A percentile compares a stretch with the other conserved stretches of the same genome.
Evolutionary conservation across 2,329 filamentous ascomycete species (phyloP).

Genomic region (Capronia coronata): DNA sequence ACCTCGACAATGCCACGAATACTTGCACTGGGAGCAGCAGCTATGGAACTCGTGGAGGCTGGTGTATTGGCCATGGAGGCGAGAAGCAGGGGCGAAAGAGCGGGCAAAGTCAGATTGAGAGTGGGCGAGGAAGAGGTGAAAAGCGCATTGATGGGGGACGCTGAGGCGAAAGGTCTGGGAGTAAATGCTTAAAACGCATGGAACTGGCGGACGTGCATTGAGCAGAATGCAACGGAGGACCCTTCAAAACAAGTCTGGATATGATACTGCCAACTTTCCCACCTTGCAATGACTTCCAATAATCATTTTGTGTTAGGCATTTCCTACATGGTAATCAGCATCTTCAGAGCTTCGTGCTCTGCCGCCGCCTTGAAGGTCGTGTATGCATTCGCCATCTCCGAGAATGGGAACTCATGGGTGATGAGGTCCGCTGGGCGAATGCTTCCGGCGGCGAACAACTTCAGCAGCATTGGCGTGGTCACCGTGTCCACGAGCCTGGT

Average conservation of each 20-base stretch:
- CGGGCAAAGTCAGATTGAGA: slow-evolving; percentile 76
- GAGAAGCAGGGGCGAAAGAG: slow-evolving; percentile 67
- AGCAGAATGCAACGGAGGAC: too few species aligned
- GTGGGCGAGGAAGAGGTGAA: slow-evolving; percentile 88
- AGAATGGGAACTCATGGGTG: slow-evolving; percentile 43
- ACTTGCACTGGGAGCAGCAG: slow-evolving; percentile 61
- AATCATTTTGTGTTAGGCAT: not conserved
- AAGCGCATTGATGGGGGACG: slow-evolving; percentile 80
- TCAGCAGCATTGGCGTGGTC: slow-evolving; percentile 47
- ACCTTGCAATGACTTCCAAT: not conserved
- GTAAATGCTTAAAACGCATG: slow-evolving; percentile 37
- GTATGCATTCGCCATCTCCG: slow-evolving; percentile 42
- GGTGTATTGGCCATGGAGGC: slow-evolving; percentile 81
- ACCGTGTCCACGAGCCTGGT: slow-evolving; percentile 45
- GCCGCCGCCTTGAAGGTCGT: slow-evolving; percentile 40
- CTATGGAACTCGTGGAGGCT: slow-evolving; percentile 75
- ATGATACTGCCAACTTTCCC: not conserved
- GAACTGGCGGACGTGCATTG: too few species aligned
- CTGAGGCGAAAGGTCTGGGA: slow-evolving; percentile 74
- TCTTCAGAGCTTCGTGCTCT: slow-evolving; percentile 42
- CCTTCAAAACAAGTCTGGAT: too few species aligned
- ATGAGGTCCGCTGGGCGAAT: slow-evolving; percentile 41
- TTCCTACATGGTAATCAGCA: slow-evolving; percentile 33
- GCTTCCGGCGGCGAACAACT: slow-evolving; percentile 39
- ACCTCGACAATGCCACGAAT: slow-evolving; percentile 41